These are phyloP conservation scores for Penicillium sp. DNA, from an alignment of 2,329 filamentous ascomycete genomes.

Conservation along the genomic window DNA sequence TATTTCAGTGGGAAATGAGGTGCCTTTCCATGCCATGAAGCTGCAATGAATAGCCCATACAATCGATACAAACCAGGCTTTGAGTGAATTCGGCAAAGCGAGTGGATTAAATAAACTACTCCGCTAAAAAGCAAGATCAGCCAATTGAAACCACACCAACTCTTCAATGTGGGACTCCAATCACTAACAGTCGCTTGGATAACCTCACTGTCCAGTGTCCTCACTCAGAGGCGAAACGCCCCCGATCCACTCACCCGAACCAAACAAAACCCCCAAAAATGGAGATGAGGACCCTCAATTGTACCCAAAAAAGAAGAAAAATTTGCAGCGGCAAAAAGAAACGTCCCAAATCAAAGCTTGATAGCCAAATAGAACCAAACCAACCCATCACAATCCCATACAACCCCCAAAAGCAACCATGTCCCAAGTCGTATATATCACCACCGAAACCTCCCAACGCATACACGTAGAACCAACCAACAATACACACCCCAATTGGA, in stretches of 20 bases:
- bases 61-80: background rate
- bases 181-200: conserved; percentile 10
- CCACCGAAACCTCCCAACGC: conserved; percentile 11
- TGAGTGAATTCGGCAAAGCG: background rate
- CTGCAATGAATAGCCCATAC: background rate
- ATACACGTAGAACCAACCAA: conserved; percentile 10
- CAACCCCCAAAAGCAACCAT: conserved; percentile 10
- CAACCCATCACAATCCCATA: background rate
- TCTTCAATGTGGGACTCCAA: conserved; percentile 4
- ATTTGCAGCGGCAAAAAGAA: background rate
- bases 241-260: conserved; percentile 3
- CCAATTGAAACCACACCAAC: background rate
- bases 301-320: background rate
- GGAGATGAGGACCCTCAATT: background rate
- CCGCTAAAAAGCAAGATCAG: background rate
- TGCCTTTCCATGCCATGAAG: no score
- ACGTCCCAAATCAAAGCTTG: no score
- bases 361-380: background rate
- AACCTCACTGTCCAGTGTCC: conserved; percentile 4
- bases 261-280: background rate
- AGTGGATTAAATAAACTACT: conserved; percentile 8
- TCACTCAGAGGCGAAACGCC: background rate
- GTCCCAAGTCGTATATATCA: conserved; percentile 22
- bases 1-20: no score
- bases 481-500: conserved; percentile 20